phyloP scores from a whole-genome alignment of 805 yeast species.

The Ogataea methylovora region DNA sequence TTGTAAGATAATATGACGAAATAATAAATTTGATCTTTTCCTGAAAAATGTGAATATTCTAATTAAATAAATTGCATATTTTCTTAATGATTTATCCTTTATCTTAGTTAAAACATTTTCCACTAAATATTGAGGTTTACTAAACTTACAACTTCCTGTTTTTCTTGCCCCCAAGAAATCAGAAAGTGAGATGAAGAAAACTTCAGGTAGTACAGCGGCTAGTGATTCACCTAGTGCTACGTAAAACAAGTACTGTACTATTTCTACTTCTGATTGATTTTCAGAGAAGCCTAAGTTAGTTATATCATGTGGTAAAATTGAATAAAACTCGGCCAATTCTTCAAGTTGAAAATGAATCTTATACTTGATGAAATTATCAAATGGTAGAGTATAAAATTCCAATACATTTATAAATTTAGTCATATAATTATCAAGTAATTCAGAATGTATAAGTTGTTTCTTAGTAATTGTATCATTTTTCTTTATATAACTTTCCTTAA shows the following conservation, averaged over 20 bases:
- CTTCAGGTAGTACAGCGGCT: conserved; percentile 14
- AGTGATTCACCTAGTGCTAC: conserved; percentile 12
- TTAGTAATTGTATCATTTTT: background rate
- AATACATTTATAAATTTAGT: too few species aligned
- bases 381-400: too few species aligned
- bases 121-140: background rate
- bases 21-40: conserved; percentile 7
- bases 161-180: conserved; percentile 11
- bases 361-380: too few species aligned
- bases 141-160: background rate
- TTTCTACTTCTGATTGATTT: conserved; percentile 6
- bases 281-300: conserved; percentile 5
- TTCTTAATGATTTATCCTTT: background rate
- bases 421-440: background rate
- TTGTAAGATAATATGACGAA: conserved; percentile 4
- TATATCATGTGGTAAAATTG: conserved; percentile 6
- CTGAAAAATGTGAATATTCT: conserved; percentile 10
- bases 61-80: conserved; percentile 7
- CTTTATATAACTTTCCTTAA: conserved; percentile 2
- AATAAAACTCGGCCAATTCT: too few species aligned
- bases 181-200: conserved; percentile 7
- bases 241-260: conserved; percentile 10
- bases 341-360: too few species aligned
- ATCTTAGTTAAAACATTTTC: background rate
- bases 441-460: background rate